phyloP scores from a whole-genome alignment of 1,284 basidiomycete species.

The Termitomyces sp. region DNA sequence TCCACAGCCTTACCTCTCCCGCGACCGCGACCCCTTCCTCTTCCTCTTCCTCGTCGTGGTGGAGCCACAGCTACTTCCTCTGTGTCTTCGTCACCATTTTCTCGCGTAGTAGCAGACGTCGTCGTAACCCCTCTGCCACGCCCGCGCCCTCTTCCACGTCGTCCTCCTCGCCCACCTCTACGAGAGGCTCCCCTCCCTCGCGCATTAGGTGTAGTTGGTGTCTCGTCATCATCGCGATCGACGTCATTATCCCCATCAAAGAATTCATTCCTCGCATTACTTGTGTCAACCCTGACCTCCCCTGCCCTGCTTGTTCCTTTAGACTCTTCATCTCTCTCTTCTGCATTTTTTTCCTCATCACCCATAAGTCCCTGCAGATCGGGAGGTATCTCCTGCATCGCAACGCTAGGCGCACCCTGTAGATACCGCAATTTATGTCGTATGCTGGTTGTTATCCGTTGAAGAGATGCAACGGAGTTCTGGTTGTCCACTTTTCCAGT shows the following conservation, averaged over 20 bases:
- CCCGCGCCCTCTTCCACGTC: conserved; percentile 2
- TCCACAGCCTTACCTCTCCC: conserved; percentile 21
- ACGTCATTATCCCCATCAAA: conserved; percentile 71
- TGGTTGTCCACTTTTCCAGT: conserved; percentile 91
- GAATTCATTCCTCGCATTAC: conserved; percentile 57
- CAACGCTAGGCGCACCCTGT: conserved; percentile 93
- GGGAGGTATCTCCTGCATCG: conserved; percentile 95
- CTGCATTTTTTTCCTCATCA: conserved; percentile 67
- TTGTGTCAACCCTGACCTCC: conserved; percentile 49
- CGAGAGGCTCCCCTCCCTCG: conserved; percentile 21
- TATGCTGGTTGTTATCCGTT: conserved; percentile 82
- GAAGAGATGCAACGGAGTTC: conserved; percentile 79
- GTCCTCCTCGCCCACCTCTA: conserved; percentile 1
- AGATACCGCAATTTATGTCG: conserved; percentile 91
- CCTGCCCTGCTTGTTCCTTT: conserved; percentile 51
- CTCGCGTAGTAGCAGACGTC: conserved; percentile 14
- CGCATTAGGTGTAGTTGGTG: background rate
- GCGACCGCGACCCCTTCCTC: conserved; percentile 25
- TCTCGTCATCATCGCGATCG: conserved; percentile 39
- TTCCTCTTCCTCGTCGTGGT: conserved; percentile 22
- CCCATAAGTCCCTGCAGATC: conserved; percentile 79
- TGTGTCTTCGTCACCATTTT: conserved; percentile 19
- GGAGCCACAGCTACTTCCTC: conserved; percentile 17
- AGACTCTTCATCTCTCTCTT: conserved; percentile 67
- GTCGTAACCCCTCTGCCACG: conserved; percentile 22